A percentile compares a stretch with the other conserved stretches of the same genome.
Evolutionary conservation across 2,329 filamentous ascomycete species (phyloP).

Genomic region (Domatiomyces catenatus): DNA sequence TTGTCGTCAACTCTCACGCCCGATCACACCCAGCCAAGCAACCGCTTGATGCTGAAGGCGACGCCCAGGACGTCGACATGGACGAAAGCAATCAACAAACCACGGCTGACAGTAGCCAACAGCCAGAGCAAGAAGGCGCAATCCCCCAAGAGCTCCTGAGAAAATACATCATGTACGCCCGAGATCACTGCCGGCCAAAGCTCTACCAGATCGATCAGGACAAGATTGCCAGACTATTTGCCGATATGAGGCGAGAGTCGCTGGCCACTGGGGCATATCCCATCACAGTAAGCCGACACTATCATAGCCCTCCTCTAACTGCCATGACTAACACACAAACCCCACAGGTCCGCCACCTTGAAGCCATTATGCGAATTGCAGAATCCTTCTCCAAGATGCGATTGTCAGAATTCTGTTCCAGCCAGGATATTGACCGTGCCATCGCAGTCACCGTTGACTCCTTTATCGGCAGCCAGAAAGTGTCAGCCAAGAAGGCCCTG

Average conservation of each 20-base stretch:
- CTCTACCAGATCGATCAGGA: slow-evolving; percentile 96
- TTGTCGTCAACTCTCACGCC: slow-evolving; percentile 88
- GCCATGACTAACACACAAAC: slow-evolving; percentile 11
- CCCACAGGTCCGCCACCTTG: slow-evolving; percentile 74
- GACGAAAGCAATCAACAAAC: slow-evolving; percentile 26
- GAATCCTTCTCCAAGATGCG: slow-evolving; percentile 97
- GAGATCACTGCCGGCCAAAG: slow-evolving; percentile 78
- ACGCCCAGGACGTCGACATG: slow-evolving; percentile 48
- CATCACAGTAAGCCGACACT: slow-evolving; percentile 63
- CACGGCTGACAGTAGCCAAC: slow-evolving; percentile 26
- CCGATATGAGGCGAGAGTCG: slow-evolving; percentile 88
- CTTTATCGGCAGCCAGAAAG: slow-evolving; percentile 90
- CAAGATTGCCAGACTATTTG: slow-evolving; percentile 84
- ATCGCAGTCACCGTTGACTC: slow-evolving; percentile 94
- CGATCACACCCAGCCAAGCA: slow-evolving; percentile 62
- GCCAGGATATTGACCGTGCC: slow-evolving; percentile 85
- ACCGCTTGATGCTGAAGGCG: slow-evolving; percentile 29
- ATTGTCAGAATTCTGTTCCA: slow-evolving; percentile 83
- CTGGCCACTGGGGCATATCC: slow-evolving; percentile 91
- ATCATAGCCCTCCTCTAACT: not conserved
- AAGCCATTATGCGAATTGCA: slow-evolving; percentile 90
- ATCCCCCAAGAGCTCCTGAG: slow-evolving; percentile 81
- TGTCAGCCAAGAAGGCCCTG: slow-evolving; percentile 93
- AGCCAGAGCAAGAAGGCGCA: slow-evolving; percentile 46
- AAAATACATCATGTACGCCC: slow-evolving; percentile 93